Percentiles rank a stretch among this genome's conserved stretches.
These are phyloP conservation scores for Strobilomyces echinocephalus DNA, from an alignment of 768 basidiomycete genomes.

Conservation along the genomic window DNA sequence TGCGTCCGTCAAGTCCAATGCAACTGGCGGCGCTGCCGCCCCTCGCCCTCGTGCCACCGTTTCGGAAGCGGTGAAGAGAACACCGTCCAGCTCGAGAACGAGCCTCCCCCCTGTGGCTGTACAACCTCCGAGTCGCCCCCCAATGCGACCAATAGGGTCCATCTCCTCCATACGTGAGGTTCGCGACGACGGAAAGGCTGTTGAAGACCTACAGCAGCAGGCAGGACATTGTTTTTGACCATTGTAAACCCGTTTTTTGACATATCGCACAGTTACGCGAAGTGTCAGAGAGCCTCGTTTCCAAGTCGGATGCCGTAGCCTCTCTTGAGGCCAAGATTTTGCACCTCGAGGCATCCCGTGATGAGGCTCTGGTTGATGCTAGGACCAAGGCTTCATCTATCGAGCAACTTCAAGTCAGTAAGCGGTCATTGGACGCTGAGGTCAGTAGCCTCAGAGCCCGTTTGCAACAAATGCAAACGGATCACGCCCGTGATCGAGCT, in stretches of 20 bases:
- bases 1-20: constrained; percentile 42
- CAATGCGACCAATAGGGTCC: constrained; percentile 50
- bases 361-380: constrained; percentile 41
- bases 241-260: constrained; percentile 1
- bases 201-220: constrained; percentile 58
- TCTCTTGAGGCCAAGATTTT: constrained; percentile 52
- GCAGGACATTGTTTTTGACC: constrained; percentile 29
- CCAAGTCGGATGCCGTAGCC: constrained; percentile 47
- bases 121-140: constrained; percentile 32
- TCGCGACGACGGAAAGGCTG: constrained; percentile 53
- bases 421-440: constrained; percentile 44
- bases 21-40: constrained; percentile 25
- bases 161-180: constrained; percentile 74
- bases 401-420: constrained; percentile 48
- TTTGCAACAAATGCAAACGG: constrained; percentile 35
- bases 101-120: constrained; percentile 30
- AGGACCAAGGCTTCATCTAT: constrained; percentile 42
- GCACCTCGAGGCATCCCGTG: constrained; percentile 47
- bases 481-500: constrained; percentile 22
- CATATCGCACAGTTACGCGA: constrained; percentile 49
- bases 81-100: constrained; percentile 39
- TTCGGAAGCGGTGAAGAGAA: constrained; percentile 59
- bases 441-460: constrained; percentile 40
- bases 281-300: constrained; percentile 46
- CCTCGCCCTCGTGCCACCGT: constrained; percentile 62